Percentiles rank a stretch among this genome's conserved stretches.
Evolutionary conservation across 2,329 filamentous ascomycete genomes (phyloP).

Genomic region (Xylaria arbuscula): DNA sequence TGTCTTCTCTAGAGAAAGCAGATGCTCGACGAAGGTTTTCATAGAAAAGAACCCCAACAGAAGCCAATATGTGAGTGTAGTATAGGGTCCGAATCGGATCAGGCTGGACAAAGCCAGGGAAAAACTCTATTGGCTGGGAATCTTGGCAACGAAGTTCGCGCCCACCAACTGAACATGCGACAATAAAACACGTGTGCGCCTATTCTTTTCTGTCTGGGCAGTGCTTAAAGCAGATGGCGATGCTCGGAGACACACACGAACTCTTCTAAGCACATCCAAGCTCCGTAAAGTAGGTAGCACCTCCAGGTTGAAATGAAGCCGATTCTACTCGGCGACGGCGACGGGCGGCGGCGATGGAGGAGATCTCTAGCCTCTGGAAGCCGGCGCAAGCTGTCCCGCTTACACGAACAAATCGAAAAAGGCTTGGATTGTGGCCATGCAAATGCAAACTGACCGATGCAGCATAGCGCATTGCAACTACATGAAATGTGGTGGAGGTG

Average conservation of each 20-base stretch:
- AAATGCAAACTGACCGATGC: background rate
- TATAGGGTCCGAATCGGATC: conserved; percentile 1
- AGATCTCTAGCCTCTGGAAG: background rate
- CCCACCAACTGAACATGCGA: background rate
- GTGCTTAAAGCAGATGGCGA: conserved; percentile 6
- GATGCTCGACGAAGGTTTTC: conserved; percentile 4
- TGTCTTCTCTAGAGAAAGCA: background rate
- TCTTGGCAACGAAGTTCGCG: conserved; percentile 15
- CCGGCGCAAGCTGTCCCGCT: conserved; percentile 1
- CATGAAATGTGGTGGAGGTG: background rate
- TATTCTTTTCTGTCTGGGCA: conserved; percentile 1
- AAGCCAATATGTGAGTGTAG: conserved; percentile 9
- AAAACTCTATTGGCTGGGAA: conserved; percentile 17
- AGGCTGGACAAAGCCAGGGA: conserved; percentile 8
- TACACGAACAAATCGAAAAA: background rate
- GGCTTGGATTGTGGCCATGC: conserved; percentile 24
- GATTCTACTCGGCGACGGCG: conserved; percentile 1
- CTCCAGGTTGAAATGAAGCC: background rate
- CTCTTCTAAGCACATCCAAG: conserved; percentile 4
- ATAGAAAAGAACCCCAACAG: conserved; percentile 16
- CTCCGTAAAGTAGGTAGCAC: background rate
- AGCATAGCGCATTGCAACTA: conserved; percentile 5
- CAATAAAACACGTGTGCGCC: conserved; percentile 16
- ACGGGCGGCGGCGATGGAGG: conserved; percentile 1
- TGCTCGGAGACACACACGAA: conserved; percentile 19